Percentiles rank a stretch among this genome's conserved stretches.
These are phyloP conservation scores for Pythium dissimile DNA, from an alignment of 352 stramenopile species.

Conservation along the genomic window DNA sequence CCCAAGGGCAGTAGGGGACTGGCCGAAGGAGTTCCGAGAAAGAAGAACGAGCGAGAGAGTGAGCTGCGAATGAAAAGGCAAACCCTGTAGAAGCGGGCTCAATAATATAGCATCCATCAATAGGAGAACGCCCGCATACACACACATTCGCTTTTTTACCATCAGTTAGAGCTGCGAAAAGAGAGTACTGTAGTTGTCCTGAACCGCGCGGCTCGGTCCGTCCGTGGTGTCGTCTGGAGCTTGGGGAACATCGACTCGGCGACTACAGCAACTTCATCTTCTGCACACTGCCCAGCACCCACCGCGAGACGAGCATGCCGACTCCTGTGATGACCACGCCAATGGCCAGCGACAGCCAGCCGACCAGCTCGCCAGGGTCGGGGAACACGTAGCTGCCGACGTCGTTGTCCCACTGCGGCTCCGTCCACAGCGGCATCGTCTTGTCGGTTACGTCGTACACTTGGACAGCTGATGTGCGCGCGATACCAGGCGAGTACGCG, in stretches of 20 bases:
- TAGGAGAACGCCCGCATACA: no score
- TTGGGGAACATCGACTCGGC: background rate
- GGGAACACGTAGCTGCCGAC: conserved; percentile 81
- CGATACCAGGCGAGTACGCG: conserved; percentile 61
- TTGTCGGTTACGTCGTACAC: conserved; percentile 65
- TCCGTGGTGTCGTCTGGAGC: background rate
- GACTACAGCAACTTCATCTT: conserved; percentile 83
- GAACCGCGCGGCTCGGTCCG: no score
- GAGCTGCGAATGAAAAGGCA: background rate
- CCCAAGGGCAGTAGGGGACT: background rate
- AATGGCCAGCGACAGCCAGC: conserved; percentile 61
- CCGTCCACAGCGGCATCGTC: conserved; percentile 69
- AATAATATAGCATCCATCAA: no score
- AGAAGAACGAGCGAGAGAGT: background rate
- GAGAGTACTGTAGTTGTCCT: no score
- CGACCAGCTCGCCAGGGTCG: conserved; percentile 65
- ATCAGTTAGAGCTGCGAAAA: no score
- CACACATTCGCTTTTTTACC: no score
- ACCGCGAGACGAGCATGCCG: conserved; percentile 36
- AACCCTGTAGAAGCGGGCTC: background rate
- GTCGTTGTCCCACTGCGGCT: conserved; percentile 61
- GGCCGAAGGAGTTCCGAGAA: background rate
- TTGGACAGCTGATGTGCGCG: conserved; percentile 41
- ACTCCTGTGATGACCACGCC: conserved; percentile 43
- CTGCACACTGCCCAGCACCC: conserved; percentile 59